Evolutionary conservation across 768 basidiomycete genomes (phyloP).

Genomic region (Amanita pallidorosea): DNA sequence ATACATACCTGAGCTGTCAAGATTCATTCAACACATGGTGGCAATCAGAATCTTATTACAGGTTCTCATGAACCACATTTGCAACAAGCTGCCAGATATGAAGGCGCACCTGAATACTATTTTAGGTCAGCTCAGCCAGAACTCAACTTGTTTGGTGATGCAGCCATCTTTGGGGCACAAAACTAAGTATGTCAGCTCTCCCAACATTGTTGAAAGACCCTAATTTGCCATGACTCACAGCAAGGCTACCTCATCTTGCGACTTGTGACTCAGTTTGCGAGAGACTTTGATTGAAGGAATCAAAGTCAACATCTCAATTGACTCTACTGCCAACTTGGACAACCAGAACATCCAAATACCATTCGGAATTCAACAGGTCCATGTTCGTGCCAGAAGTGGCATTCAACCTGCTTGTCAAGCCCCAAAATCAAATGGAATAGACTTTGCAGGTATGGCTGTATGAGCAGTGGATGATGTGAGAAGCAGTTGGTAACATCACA

Average conservation of each 20-base stretch:
- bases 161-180: conserved; percentile 83
- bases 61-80: conserved; percentile 95
- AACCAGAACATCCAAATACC: conserved; percentile 91
- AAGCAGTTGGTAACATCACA: too few relatives aligned
- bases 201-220: background rate
- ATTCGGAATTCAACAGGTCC: conserved; percentile 98
- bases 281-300: conserved; percentile 97
- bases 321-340: conserved; percentile 85
- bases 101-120: conserved; percentile 95
- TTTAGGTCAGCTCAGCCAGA: conserved; percentile 99
- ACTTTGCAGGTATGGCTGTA: too few relatives aligned
- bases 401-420: conserved; percentile 94
- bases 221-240: conserved; percentile 21
- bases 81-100: conserved; percentile 99
- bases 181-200: conserved; percentile 44
- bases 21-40: too few relatives aligned
- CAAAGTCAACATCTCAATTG: conserved; percentile 89
- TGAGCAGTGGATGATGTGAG: too few relatives aligned
- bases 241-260: conserved; percentile 86
- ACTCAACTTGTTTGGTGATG: conserved; percentile 93
- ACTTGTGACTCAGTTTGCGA: conserved; percentile 97
- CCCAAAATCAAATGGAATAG: too few relatives aligned
- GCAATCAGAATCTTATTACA: too few relatives aligned
- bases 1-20: too few relatives aligned
- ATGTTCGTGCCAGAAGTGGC: conserved; percentile 95